Conservation (phyloP, 2,329 filamentous ascomycete species). For the Penicillium rolfsii region DNA sequence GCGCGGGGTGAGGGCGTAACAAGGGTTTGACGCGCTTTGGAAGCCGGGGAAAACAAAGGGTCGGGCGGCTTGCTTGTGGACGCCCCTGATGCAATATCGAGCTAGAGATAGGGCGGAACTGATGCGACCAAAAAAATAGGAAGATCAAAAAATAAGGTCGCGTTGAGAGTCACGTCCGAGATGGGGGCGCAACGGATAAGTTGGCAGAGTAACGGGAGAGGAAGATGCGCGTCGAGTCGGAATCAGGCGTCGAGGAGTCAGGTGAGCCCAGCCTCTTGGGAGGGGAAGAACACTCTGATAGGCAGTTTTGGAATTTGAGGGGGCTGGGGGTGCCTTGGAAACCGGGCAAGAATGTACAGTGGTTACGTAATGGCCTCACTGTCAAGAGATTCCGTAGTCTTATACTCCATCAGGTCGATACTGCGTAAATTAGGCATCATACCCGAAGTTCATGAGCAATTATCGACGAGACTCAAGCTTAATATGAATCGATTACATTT, state of each 20-base stretch:
- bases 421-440: background rate
- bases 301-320: constrained; percentile 24
- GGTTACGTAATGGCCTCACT: background rate
- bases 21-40: constrained; percentile 37
- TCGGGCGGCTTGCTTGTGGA: constrained; percentile 13
- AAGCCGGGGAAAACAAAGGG: constrained; percentile 37
- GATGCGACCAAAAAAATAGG: constrained; percentile 4
- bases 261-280: constrained; percentile 15
- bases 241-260: constrained; percentile 26
- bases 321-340: constrained; percentile 30
- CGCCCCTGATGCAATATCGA: constrained; percentile 13
- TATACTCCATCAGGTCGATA: background rate
- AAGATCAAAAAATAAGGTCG: constrained; percentile 10
- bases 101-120: constrained; percentile 1
- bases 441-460: background rate
- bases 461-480: background rate
- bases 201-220: constrained; percentile 30
- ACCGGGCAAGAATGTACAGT: constrained; percentile 30
- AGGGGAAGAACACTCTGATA: background rate
- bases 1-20: constrained; percentile 37
- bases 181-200: constrained; percentile 25
- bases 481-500: background rate
- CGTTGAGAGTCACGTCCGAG: constrained; percentile 16
- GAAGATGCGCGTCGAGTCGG: constrained; percentile 31
- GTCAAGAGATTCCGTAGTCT: background rate